Evolutionary conservation across 257 asterid genomes (phyloP).

Genomic region (Jacaranda mimosifolia): DNA sequence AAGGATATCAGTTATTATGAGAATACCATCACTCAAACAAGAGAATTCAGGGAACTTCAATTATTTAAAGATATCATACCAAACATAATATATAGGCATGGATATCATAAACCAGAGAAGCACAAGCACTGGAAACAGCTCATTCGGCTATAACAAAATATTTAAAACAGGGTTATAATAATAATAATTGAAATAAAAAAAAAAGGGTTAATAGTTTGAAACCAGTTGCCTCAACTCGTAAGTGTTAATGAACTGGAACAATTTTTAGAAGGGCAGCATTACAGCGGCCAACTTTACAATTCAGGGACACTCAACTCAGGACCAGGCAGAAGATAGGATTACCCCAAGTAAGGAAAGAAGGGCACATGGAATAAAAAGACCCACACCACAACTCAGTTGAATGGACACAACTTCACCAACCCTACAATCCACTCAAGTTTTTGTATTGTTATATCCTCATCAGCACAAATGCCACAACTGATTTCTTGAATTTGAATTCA

Average conservation of each 20-base stretch:
- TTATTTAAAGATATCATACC: slow-evolving; percentile 22
- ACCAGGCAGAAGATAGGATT: slow-evolving; percentile 33
- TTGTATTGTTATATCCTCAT: slow-evolving; percentile 38
- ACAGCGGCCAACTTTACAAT: slow-evolving; percentile 42
- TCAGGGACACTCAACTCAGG: slow-evolving; percentile 38
- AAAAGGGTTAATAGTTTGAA: slow-evolving; percentile 15
- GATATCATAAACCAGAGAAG: not conserved
- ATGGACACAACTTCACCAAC: slow-evolving; percentile 35
- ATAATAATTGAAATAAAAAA: no score
- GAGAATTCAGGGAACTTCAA: not conserved
- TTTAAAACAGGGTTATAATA: slow-evolving; percentile 28
- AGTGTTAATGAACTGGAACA: slow-evolving; percentile 16
- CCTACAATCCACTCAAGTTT: slow-evolving; percentile 43
- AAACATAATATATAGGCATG: not conserved
- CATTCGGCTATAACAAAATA: slow-evolving; percentile 1
- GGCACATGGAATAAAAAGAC: slow-evolving; percentile 54
- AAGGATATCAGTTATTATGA: not conserved
- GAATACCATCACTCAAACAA: not conserved
- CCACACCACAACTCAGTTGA: slow-evolving; percentile 48
- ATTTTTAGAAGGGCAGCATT: slow-evolving; percentile 26
- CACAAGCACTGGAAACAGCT: slow-evolving; percentile 21
- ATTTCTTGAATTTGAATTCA: slow-evolving; percentile 41
- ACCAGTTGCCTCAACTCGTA: not conserved
- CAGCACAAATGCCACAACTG: slow-evolving; percentile 34
- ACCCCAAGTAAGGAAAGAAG: slow-evolving; percentile 39